Evolutionary conservation across 495 filamentous ascomycete species (phyloP).

Genomic region (Chaetomium cochliodes): DNA sequence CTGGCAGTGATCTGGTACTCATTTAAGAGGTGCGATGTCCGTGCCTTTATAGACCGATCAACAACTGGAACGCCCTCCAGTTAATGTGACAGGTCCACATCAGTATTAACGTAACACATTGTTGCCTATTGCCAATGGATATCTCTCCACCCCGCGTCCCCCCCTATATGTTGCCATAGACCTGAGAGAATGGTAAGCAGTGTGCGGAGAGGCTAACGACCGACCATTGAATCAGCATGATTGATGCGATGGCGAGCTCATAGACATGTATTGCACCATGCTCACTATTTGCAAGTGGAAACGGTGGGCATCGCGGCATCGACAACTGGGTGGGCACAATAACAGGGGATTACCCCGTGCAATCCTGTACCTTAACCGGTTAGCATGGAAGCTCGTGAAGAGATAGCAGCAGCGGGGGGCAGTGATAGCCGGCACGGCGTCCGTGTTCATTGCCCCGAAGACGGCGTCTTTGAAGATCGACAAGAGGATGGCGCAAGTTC

Average conservation of each 20-base stretch:
- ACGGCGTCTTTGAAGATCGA: not conserved
- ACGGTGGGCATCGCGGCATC: not conserved
- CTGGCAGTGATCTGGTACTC: not conserved
- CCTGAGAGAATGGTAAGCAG: not conserved
- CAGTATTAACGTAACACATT: no score
- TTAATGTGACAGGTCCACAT: not conserved
- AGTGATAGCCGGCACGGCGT: not conserved
- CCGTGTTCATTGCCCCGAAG: not conserved
- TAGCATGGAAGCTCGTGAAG: no score
- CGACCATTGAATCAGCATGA: slow-evolving; percentile 9
- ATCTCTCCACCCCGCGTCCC: slow-evolving; percentile 6
- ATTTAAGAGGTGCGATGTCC: not conserved
- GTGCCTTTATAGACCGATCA: not conserved
- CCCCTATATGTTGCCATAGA: not conserved
- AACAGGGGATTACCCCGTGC: not conserved
- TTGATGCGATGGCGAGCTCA: slow-evolving; percentile 20
- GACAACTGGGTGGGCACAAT: not conserved
- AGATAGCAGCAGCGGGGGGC: not conserved
- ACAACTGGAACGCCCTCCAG: not conserved
- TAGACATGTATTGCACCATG: slow-evolving; percentile 15
- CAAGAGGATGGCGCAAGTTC: slow-evolving; percentile 4
- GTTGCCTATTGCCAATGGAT: no score
- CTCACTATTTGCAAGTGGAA: not conserved
- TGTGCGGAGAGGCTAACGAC: not conserved
- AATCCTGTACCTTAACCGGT: not conserved